Evolutionary conservation across 495 filamentous ascomycete species (phyloP).

Genomic region (Staphylotrichum longicolle): DNA sequence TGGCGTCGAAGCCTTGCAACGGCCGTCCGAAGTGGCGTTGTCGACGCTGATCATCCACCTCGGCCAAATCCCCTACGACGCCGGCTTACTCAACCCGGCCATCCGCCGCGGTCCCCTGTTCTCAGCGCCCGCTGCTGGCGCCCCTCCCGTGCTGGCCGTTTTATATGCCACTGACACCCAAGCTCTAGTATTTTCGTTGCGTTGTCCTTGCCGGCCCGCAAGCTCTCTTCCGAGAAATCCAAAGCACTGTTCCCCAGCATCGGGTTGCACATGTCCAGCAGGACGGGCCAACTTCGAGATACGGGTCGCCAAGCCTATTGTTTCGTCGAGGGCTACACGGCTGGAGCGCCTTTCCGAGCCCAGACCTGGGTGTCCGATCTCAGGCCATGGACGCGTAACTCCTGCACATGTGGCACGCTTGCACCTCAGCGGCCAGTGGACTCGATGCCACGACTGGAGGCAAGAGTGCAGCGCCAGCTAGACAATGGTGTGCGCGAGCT

Average conservation of each 20-base stretch:
- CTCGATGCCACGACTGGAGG: not conserved
- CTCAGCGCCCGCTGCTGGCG: no score
- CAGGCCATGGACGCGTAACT: constrained; percentile 4
- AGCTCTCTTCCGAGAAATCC: no score
- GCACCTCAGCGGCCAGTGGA: not conserved
- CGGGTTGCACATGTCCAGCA: not conserved
- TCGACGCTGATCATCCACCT: not conserved
- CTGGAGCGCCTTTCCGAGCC: no score
- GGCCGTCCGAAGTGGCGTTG: constrained; percentile 4
- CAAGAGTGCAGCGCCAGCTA: constrained; percentile 1
- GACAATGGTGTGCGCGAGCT: constrained; percentile 12
- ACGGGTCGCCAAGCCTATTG: no score
- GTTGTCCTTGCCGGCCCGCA: no score
- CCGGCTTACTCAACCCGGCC: not conserved
- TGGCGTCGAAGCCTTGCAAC: constrained; percentile 6
- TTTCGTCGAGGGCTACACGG: no score
- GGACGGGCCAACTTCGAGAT: not conserved
- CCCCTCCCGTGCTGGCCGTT: no score
- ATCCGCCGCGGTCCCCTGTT: no score
- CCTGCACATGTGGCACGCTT: constrained; percentile 3
- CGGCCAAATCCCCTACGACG: not conserved
- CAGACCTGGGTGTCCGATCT: not conserved
- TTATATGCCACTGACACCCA: no score
- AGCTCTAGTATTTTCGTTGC: no score
- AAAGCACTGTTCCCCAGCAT: not conserved